Base-by-base conservation (phyloP, 2,329 filamentous ascomycete genomes). In the Claviceps pazoutovae region DNA sequence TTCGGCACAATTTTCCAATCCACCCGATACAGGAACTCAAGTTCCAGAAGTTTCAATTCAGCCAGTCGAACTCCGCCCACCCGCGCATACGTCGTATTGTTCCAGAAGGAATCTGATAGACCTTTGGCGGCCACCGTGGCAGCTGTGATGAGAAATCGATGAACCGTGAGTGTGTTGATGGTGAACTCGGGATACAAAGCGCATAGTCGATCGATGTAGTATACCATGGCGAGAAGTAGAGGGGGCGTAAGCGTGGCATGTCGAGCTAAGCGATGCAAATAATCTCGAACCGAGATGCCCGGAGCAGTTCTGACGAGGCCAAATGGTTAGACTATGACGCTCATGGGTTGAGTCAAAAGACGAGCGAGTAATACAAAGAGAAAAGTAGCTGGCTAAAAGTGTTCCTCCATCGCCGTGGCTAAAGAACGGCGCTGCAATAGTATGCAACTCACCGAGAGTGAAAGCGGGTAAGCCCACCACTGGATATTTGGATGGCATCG, bases 1-100 rank as follows among this genome's bases (percentile, higher is more conserved):
- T 94, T 89, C 5, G 93, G 93, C 3, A 98, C 90, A 58, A 98
- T 98, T 61, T 86, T 87, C 91, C 93, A 98, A 62, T 96, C 88
- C 30, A 98, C 85, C 50, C 88, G 78, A 63, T 90, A 88, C 36
- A 98, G 71, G 58, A 98, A 95, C 61, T 98, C 93, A 34, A 98
- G 75, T 66, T 98, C 93, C 9, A 98, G 73, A 52, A 96, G 73
- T 53, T 93, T 94, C 56, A 98, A 71, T 67, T 98, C 93, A 48
- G 85, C 82, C 39, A 96, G 76, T 58, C 88, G 89, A 48, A 98
- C 89, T 56, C 93, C 93, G 5, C 93, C 93, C 0, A 98, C 90
- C 51, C 88, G 79, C 39, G 93, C 90, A 65, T 98, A 98, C 1
- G 91, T 95, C 30, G 88, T 88, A 68, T 98, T 98, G 56, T 95